These are phyloP conservation scores for Dendrobium officinale DNA, from an alignment of 106 monocot species.

Conservation along the genomic window DNA sequence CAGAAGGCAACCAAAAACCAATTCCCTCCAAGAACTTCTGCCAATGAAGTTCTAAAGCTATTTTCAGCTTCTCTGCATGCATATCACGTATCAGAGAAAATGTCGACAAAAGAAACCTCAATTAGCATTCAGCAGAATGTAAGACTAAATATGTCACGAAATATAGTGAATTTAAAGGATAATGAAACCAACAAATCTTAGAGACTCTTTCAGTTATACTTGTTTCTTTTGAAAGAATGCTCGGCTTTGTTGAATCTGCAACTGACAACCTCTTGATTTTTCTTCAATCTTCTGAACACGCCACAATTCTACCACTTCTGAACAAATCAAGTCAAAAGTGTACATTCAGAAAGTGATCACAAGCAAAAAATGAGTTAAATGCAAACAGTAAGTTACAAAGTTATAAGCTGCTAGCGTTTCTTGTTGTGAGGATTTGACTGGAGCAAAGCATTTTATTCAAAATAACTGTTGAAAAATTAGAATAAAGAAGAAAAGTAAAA, in stretches of 20 bases:
- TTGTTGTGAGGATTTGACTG: not conserved
- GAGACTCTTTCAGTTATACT: slow-evolving; percentile 27
- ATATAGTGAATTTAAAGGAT: not conserved
- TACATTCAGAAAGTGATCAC: not conserved
- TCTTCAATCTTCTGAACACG: slow-evolving; percentile 53
- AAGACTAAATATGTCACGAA: not conserved
- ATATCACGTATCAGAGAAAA: not conserved
- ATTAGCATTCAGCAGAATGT: not conserved
- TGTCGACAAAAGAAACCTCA: not conserved
- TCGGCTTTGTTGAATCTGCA: slow-evolving; percentile 27
- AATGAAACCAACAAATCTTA: slow-evolving; percentile 1
- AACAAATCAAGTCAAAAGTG: not conserved
- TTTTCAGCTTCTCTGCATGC: slow-evolving; percentile 44
- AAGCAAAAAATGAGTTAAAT: not conserved
- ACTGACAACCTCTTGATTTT: slow-evolving; percentile 23
- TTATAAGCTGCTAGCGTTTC: not conserved
- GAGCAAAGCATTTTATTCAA: not conserved
- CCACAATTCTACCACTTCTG: slow-evolving; percentile 79
- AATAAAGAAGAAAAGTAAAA: not conserved
- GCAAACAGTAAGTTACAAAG: not conserved
- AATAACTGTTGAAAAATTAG: not conserved
- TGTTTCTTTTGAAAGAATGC: slow-evolving; percentile 35
- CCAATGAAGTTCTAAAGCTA: slow-evolving; percentile 56
- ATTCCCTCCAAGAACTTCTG: slow-evolving; percentile 56
- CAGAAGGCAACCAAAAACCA: slow-evolving; percentile 70